Base-by-base conservation (phyloP, 768 basidiomycete species). In the Bullera alba region DNA sequence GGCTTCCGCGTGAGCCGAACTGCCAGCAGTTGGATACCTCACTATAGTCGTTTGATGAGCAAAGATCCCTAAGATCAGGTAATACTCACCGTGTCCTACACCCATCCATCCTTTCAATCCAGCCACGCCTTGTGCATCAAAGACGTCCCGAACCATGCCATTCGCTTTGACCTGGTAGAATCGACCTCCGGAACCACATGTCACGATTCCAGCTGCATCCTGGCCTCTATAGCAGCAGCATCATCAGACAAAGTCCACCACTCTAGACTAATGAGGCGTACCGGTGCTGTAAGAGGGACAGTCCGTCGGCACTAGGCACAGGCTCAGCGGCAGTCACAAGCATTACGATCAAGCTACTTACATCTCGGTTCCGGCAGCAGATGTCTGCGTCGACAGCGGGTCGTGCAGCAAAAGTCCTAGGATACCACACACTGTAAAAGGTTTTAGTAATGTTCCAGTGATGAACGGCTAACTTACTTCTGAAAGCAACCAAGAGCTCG, bases 101-200 rank as follows among this genome's bases (percentile, higher is more conserved):
- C 95, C 95, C 95, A 99, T 99, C 38, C 86, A 83, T 4, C 95
- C 95, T 55, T 86, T 78, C 54, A 99, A 74, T 53, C 81, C 82
- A 35, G 81, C 78, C 50, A 97, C 76, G 3, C 85, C 80, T 62
- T 79, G 80, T 29, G 80, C 77, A 70, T 97, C 92, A 73, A 97
- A 90, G 53, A 97, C 85, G 67, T 99, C 95, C 45, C 92, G 80
- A 61, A 99, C 93, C 95, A 99, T 97, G 37, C 95, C 95, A 67
- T 97, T 99, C 23, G 90, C 89, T 75, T 99, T 99, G 79, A 90
- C 92, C 71, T 99, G 95, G 73, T 86, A 96, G 69, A 99, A 86
- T 37, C 91, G 83, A 23, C 95, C 95, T 69, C 89, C 90, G 4
- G 83, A 82, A 2, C 91, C 95, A 71, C 95, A 92, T 28, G 95